Evolutionary conservation across 2,329 filamentous ascomycete genomes (phyloP).

Genomic region (Tolypocladium guangdongense): DNA sequence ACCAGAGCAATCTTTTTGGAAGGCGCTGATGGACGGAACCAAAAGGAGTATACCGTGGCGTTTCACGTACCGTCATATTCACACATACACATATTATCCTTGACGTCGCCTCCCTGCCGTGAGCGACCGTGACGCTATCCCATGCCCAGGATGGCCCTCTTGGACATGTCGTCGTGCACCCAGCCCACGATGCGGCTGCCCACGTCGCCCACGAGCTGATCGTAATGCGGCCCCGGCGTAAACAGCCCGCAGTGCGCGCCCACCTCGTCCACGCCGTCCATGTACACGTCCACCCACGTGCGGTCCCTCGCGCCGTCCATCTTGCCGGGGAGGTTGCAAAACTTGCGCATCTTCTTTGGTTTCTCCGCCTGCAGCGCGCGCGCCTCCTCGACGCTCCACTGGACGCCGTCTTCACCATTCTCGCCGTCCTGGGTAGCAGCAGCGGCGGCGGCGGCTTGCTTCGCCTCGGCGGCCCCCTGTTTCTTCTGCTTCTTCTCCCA

Average conservation of each 20-base stretch:
- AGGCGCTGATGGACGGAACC: not conserved
- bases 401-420: not conserved
- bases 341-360: slow-evolving; percentile 54
- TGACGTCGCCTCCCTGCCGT: not conserved
- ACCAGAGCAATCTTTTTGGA: not conserved
- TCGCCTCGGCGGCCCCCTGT: slow-evolving; percentile 16
- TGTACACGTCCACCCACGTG: slow-evolving; percentile 68
- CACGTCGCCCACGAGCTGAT: slow-evolving; percentile 65
- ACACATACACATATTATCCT: not conserved
- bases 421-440: not conserved
- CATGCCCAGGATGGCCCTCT: slow-evolving; percentile 24
- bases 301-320: slow-evolving; percentile 48
- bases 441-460: slow-evolving; percentile 9
- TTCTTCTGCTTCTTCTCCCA: slow-evolving; percentile 17
- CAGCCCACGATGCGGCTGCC: slow-evolving; percentile 55
- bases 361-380: slow-evolving; percentile 6
- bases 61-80: not conserved
- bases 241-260: slow-evolving; percentile 78
- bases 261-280: slow-evolving; percentile 77
- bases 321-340: slow-evolving; percentile 60
- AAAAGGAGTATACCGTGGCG: not conserved
- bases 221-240: slow-evolving; percentile 61
- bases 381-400: not conserved
- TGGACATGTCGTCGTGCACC: slow-evolving; percentile 51
- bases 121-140: not conserved